These are phyloP conservation scores for Salmacisia buchloeana DNA, from an alignment of 1,284 basidiomycete genomes.

Conservation along the genomic window DNA sequence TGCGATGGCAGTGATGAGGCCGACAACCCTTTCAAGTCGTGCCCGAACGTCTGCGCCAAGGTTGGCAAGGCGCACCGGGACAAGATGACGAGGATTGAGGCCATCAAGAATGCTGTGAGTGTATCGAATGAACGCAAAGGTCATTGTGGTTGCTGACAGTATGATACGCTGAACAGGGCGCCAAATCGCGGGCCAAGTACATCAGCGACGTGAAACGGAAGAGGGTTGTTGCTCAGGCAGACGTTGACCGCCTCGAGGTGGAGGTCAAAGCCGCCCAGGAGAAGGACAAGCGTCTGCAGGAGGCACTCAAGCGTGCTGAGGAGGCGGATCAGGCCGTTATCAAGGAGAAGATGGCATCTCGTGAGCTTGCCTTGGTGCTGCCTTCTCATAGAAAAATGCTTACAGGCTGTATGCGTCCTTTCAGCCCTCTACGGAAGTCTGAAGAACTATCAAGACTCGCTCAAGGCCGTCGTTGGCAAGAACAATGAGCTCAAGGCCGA, in stretches of 20 bases:
- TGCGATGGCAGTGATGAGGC: slow-evolving; percentile 96
- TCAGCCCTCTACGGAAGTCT: slow-evolving; percentile 75
- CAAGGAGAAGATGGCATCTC: slow-evolving; percentile 67
- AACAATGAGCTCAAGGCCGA: slow-evolving; percentile 68
- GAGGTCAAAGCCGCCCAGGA: slow-evolving; percentile 62
- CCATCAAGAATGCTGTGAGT: slow-evolving; percentile 64
- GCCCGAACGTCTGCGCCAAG: slow-evolving; percentile 71
- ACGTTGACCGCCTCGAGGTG: slow-evolving; percentile 53
- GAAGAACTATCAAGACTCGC: slow-evolving; percentile 65
- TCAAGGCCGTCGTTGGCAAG: slow-evolving; percentile 69
- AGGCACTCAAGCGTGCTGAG: slow-evolving; percentile 27
- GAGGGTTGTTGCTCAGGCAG: slow-evolving; percentile 53
- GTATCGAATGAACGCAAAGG: background rate
- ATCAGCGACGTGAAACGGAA: slow-evolving; percentile 66
- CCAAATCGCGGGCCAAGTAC: slow-evolving; percentile 83
- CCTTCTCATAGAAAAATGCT: background rate
- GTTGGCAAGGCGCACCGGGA: slow-evolving; percentile 67
- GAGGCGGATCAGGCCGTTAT: slow-evolving; percentile 35
- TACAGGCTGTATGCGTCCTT: background rate
- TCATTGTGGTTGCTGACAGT: background rate
- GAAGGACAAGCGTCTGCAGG: slow-evolving; percentile 24
- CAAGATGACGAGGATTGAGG: slow-evolving; percentile 65
- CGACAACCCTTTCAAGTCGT: slow-evolving; percentile 53
- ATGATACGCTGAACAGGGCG: slow-evolving; percentile 54
- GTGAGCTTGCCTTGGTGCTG: slow-evolving; percentile 55